Conservation (phyloP, 495 filamentous ascomycete species). For the Neurospora africana region DNA sequence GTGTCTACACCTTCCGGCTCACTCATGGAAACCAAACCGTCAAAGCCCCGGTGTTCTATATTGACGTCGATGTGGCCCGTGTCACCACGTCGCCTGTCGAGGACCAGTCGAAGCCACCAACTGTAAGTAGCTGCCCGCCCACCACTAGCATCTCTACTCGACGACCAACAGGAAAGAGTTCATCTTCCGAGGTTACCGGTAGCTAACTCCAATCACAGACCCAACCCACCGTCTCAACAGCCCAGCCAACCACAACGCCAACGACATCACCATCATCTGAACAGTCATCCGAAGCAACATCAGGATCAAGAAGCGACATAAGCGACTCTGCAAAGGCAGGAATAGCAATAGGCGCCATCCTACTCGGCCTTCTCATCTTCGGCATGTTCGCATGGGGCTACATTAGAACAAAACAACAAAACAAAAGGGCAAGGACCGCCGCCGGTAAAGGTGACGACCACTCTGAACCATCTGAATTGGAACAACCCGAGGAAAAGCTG, state of each 20-base stretch:
- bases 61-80: not conserved
- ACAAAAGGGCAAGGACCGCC: not conserved
- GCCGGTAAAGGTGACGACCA: not conserved
- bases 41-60: not conserved
- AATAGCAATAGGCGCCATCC: not conserved
- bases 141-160: too few species aligned
- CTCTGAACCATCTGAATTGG: not conserved
- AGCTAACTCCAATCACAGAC: too few species aligned
- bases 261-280: not conserved
- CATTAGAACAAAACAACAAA: not conserved
- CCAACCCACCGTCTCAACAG: too few species aligned
- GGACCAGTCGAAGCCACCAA: too few species aligned
- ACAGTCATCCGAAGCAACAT: not conserved
- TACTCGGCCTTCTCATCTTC: not conserved
- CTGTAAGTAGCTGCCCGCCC: too few species aligned
- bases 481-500: not conserved
- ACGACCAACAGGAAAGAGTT: too few species aligned
- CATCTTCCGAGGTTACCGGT: too few species aligned
- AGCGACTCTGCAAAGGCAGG: not conserved
- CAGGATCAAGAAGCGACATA: not conserved
- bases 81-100: too few species aligned
- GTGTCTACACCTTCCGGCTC: not conserved
- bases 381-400: not conserved
- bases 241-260: not conserved
- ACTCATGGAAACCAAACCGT: not conserved